phyloP scores from a whole-genome alignment of 805 yeast genomes.

The Nakazawaea ishiwadae region DNA sequence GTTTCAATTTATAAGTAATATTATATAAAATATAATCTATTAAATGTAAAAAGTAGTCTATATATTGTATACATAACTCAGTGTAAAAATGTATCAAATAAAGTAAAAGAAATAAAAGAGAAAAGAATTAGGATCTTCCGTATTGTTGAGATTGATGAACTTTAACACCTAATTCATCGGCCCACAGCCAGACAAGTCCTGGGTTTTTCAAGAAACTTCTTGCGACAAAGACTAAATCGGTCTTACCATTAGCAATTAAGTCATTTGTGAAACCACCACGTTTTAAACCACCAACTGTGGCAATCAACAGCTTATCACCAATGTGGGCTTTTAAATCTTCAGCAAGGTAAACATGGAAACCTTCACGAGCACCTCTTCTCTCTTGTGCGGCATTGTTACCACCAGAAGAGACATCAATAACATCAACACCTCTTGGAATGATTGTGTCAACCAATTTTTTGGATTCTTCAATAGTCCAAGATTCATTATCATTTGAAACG shows the following conservation, averaged over 20 bases:
- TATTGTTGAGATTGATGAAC: constrained; percentile 32
- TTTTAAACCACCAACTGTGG: constrained; percentile 43
- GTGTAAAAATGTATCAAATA: no score
- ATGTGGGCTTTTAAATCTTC: constrained; percentile 36
- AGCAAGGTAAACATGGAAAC: constrained; percentile 36
- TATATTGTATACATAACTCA: no score
- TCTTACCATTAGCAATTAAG: constrained; percentile 34
- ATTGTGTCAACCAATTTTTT: constrained; percentile 34
- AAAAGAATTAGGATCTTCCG: background rate
- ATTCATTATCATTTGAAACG: constrained; percentile 25
- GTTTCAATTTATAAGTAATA: no score
- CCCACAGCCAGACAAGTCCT: constrained; percentile 45
- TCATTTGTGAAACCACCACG: constrained; percentile 32
- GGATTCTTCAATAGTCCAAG: constrained; percentile 44
- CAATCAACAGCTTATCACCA: constrained; percentile 37
- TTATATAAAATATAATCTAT: no score
- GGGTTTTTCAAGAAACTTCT: constrained; percentile 43
- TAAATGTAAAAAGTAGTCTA: no score
- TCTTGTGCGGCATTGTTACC: constrained; percentile 34
- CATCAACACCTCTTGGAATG: constrained; percentile 40
- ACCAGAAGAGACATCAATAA: constrained; percentile 53
- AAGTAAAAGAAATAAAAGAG: background rate
- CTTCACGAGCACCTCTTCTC: constrained; percentile 24
- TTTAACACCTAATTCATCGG: constrained; percentile 40
- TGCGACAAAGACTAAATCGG: constrained; percentile 47